Conservation (phyloP, 2,329 filamentous ascomycete species). For the Venturia oleaginea region DNA sequence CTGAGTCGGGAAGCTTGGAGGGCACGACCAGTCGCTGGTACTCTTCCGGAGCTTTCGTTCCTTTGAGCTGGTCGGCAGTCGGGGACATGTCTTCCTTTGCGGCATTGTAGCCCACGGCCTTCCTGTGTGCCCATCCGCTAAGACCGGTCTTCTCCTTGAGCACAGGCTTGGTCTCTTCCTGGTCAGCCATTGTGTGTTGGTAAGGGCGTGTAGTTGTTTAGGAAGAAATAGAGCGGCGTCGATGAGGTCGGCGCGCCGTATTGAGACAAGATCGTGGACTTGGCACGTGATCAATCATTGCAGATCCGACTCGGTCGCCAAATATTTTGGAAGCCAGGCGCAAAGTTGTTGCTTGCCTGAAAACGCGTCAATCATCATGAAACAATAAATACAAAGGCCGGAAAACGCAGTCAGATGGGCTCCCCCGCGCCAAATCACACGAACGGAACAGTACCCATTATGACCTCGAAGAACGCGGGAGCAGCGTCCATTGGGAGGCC, state of each 20-base stretch:
- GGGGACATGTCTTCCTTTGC: constrained; percentile 1
- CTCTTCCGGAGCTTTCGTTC: background rate
- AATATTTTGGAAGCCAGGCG: background rate
- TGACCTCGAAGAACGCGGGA: constrained; percentile 17
- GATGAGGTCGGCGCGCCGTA: background rate
- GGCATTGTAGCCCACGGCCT: constrained; percentile 15
- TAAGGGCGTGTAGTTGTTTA: constrained; percentile 15
- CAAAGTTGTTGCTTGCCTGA: background rate
- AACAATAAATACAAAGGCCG: background rate
- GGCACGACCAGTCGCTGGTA: constrained; percentile 8
- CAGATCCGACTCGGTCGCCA: background rate
- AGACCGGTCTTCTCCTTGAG: constrained; percentile 70
- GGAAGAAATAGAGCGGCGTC: constrained; percentile 10
- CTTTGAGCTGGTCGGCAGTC: background rate
- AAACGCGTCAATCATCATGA: constrained; percentile 6
- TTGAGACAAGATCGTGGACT: background rate
- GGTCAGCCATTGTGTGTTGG: constrained; percentile 25
- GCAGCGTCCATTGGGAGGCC: constrained; percentile 39
- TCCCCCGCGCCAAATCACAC: constrained; percentile 3
- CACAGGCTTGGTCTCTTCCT: constrained; percentile 32
- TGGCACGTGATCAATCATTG: background rate
- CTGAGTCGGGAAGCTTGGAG: background rate
- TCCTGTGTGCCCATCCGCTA: constrained; percentile 78
- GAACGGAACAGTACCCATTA: constrained; percentile 19
- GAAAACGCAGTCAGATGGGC: background rate